Evolutionary conservation across 176 grass and related monocot genomes (phyloP), one percentile per base, ranked within the genome.

Genomic region (Poa pratensis): DNA sequence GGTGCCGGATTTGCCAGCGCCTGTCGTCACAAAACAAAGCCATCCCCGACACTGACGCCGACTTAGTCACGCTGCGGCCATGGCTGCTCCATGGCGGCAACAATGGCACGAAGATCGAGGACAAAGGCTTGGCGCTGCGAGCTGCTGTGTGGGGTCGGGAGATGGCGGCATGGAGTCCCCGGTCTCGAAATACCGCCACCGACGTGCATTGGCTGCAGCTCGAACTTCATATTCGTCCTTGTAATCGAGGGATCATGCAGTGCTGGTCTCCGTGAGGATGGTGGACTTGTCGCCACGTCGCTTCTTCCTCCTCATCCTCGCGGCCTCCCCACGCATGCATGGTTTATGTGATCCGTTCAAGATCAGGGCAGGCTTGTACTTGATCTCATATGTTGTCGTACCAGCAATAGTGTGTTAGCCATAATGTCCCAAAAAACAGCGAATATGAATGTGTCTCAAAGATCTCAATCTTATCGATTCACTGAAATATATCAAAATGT

Each of bases 311-410:
- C 70, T 92, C 89, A 90, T 98, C 76, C 93, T 92, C 24, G 91
- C 82, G 7, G 64, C 91, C 59, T 98, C 93, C 93, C 96, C 96
- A 96, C 1, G 93, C 96, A 4, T 96, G 93, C 59, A 94, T 96
- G 0, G 93, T 94, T 52, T 98, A 85, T 71, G 91, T 88, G 77
- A 94, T 98, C 45, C 84, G 62, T 80, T 87, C 0, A 91, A 90
- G 77, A 98, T 95, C 51, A 96, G 65, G 5, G 96, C 93, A 11
- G 96, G 91, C 84, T 95, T 98, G 90, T 98, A 98, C 64, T 98
- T 18, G 93, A 95, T 1, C 96, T 91, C 96, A 98, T 98, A 90
- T 98, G 64, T 75, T 82, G 73, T 68, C 52, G 28, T 86, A 35
- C 7, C 66, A 61, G 24, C 74, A 73, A 61, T 6, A 48, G 7